Evolutionary conservation across 495 filamentous ascomycete species (phyloP), one percentile per base, ranked within the genome.

Genomic region (Aspergillus diversus): DNA sequence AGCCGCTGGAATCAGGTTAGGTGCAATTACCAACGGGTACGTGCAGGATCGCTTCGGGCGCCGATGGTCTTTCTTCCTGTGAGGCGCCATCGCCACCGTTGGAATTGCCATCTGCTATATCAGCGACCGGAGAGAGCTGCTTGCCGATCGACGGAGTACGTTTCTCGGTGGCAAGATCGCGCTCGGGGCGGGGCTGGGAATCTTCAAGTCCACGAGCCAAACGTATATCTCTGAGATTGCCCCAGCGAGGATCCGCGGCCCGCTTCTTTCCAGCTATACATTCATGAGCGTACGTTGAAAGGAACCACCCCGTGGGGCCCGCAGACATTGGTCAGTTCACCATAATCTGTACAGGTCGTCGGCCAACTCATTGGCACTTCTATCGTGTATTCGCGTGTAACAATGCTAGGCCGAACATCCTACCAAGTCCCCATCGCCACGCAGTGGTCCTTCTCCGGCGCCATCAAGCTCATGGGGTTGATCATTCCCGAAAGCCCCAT

Each of bases 21-120:
- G 39, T 43, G 39, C 39, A 3, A 43, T 43, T 3, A 43, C 39
- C 39, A 43, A 43, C 3, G 39, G 39, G 39, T 43, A 43, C 39
- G 39, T 43, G 39, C 39, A 43, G 39, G 39, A 43, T 43, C 39
- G 39, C 39, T 43, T 43, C 39, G 39, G 39, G 1, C 39, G 39
- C 39, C 39, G 39, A 43, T 43, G 39, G 39, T 43, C 39, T 43
- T 43, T 43, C 39, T 43, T 3, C 39, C 39, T 43, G 3, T 1
- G 39, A 43, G 39, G 39, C 39, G 39, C 39, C 39, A 43, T 43
- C 39, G 39, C 39, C 1, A 43, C 39, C 39, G 39, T 43, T 3
- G 39, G 39, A 43, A 43, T 43, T 43, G 39, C 39, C 39, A 43
- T 43, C 39, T 43, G 39, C 39, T 43, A 43, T 43, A 43, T 43